These are phyloP conservation scores for Yarrowia sp. DNA, from an alignment of 805 yeast genomes.

Conservation along the genomic window DNA sequence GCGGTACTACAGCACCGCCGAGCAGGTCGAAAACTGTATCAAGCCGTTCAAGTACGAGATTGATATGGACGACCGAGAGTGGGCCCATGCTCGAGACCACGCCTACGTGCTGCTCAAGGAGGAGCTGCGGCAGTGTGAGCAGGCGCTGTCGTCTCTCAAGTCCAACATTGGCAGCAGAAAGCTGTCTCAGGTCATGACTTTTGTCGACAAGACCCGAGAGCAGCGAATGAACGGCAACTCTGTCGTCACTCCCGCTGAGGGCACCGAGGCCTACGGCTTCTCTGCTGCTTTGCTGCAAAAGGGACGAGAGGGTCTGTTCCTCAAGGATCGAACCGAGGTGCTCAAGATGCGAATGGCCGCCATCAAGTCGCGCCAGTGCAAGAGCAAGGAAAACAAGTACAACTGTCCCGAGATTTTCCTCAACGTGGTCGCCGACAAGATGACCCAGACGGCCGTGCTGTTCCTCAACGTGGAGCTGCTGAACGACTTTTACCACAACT, in stretches of 20 bases:
- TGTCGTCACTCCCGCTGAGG: constrained; percentile 46
- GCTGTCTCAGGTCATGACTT: constrained; percentile 80
- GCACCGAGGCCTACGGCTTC: constrained; percentile 83
- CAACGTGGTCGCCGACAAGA: constrained; percentile 89
- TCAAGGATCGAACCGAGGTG: constrained; percentile 73
- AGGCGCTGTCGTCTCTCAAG: constrained; percentile 64
- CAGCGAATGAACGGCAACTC: constrained; percentile 39
- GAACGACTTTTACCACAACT: constrained; percentile 93
- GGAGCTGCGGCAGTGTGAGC: constrained; percentile 83
- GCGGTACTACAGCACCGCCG: constrained; percentile 89
- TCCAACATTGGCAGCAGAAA: constrained; percentile 83
- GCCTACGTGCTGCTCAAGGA: constrained; percentile 76
- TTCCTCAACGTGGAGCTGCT: constrained; percentile 92
- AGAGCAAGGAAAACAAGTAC: constrained; percentile 77
- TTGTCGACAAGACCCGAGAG: constrained; percentile 51
- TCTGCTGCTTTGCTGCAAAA: constrained; percentile 73
- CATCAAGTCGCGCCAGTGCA: constrained; percentile 77
- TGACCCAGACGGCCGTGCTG: constrained; percentile 90
- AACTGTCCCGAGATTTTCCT: constrained; percentile 94
- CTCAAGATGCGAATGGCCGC: constrained; percentile 78
- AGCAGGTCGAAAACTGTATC: constrained; percentile 97
- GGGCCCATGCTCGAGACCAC: constrained; percentile 83
- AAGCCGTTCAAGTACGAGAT: constrained; percentile 98
- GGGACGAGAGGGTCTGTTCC: constrained; percentile 84
- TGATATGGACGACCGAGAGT: constrained; percentile 94